These are phyloP conservation scores for Bryopsis sp. DNA, from an alignment of 139 green algal genomes.

Conservation along the genomic window DNA sequence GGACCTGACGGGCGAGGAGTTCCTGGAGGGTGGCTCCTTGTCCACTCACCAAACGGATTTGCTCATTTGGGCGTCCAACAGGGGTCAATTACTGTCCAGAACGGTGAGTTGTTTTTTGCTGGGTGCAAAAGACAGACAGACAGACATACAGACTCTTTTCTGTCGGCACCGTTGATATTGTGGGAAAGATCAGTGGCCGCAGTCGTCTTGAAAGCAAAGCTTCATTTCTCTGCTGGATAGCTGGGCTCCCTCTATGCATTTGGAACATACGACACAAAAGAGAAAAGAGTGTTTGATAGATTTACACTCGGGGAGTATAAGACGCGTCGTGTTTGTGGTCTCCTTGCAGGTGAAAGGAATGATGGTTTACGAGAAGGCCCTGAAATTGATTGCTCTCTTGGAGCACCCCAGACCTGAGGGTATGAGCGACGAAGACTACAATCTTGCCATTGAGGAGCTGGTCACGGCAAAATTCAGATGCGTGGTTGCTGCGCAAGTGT, in stretches of 20 bases:
- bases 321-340: no score
- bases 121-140: not conserved
- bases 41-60: constrained; percentile 49
- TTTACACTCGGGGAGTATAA: no score
- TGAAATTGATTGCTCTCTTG: constrained; percentile 24
- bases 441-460: constrained; percentile 7
- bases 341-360: constrained; percentile 38
- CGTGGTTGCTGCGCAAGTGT: constrained; percentile 17
- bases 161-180: no score
- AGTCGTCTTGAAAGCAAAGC: no score
- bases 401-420: constrained; percentile 6
- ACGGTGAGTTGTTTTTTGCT: constrained; percentile 39
- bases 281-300: no score
- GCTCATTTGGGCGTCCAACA: constrained; percentile 72
- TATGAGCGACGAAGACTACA: constrained; percentile 15
- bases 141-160: not conserved
- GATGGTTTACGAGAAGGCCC: constrained; percentile 58
- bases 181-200: no score
- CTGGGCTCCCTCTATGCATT: no score
- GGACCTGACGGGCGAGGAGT: constrained; percentile 39
- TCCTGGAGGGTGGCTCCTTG: constrained; percentile 28
- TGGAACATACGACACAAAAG: no score
- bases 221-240: no score
- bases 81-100: constrained; percentile 71
- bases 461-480: constrained; percentile 19